Base-by-base conservation (phyloP, 108 stramenopile species). In the Nitzschia inconspicua region DNA sequence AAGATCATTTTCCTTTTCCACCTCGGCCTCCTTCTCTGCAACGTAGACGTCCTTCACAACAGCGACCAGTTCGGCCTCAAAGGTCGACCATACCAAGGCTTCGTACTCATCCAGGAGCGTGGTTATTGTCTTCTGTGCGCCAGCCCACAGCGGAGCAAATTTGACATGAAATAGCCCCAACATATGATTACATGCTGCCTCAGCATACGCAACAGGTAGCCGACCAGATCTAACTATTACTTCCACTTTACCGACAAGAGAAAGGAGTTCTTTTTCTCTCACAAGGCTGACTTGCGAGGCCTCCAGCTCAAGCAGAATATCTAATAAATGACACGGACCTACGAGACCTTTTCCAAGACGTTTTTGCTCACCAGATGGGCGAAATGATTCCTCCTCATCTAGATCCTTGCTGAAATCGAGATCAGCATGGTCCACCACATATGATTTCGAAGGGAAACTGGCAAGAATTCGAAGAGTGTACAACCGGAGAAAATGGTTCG, bases 141-240 rank as follows among this genome's bases (percentile, higher is more conserved):
- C 69, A 42, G 64, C 70, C 92, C 92, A 93, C 2, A 89, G 24
- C 3, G 92, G 88, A 40, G 86, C 63, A 57, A 93, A 93, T 61
- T 89, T 93, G 0, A 89, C 57, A 47, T 88, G 60, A 20, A 89
- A 72, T 20, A 86, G 30, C 13, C 92, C 92, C 32, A 93, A 20
- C 83, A 93, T 83, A 48, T 93, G 85, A 56, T 76, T 73, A 19
- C 80, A 69, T 32, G 79, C 77, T 37, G 78, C 80, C 42, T 88
- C 88, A 29, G 88, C 88, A 50, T 93, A 93, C 11, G 71, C 52
- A 57, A 72, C 73, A 26, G 91, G 91, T 14, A 93, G 66, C 47
- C 65, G 80, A 9, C 88, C 86, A n/a, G 77, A 66, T 28, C 82
- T 41, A 28, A 64, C 85, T 26, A 84, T 73, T 28, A 89, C 80